Percentiles rank a stretch among this genome's conserved stretches.
phyloP scores from a whole-genome alignment of 2,329 filamentous ascomycete species.

The Chrysoporthe deuterocubensis region DNA sequence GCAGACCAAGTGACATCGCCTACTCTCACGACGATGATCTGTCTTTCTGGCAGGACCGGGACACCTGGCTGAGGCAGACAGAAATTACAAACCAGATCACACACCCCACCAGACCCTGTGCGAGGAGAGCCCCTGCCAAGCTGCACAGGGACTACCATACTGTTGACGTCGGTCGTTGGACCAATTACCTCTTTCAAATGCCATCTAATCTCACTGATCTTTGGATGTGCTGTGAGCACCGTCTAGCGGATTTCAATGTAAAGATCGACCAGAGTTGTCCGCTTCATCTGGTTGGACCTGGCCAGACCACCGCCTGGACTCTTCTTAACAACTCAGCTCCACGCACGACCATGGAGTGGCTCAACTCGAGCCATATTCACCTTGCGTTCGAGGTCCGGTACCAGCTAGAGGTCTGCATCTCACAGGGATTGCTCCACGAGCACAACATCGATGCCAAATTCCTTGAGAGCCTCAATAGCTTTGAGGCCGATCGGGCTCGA shows the following conservation, averaged over 20 bases:
- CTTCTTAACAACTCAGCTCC: conserved; percentile 18
- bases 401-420: conserved; percentile 92
- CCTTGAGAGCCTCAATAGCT: conserved; percentile 59
- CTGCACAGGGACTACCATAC: conserved; percentile 44
- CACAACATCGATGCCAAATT: conserved; percentile 73
- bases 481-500: conserved; percentile 55
- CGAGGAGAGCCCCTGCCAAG: conserved; percentile 43
- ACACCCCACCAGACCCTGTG: conserved; percentile 28
- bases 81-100: conserved; percentile 45
- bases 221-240: conserved; percentile 51
- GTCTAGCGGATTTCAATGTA: conserved; percentile 76
- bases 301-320: conserved; percentile 18
- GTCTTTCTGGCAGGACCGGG: conserved; percentile 44
- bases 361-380: conserved; percentile 42
- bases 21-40: conserved; percentile 40
- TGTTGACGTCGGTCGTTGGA: conserved; percentile 62
- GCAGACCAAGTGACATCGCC: conserved; percentile 39
- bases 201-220: conserved; percentile 34
- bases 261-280: conserved; percentile 33
- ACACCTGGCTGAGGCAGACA: conserved; percentile 55
- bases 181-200: conserved; percentile 55
- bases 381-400: conserved; percentile 79
- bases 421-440: conserved; percentile 75
- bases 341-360: conserved; percentile 33
- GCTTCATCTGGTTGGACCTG: conserved; percentile 23